Conservation (phyloP, 345 rosid genomes). For the Boechera retrofracta region DNA sequence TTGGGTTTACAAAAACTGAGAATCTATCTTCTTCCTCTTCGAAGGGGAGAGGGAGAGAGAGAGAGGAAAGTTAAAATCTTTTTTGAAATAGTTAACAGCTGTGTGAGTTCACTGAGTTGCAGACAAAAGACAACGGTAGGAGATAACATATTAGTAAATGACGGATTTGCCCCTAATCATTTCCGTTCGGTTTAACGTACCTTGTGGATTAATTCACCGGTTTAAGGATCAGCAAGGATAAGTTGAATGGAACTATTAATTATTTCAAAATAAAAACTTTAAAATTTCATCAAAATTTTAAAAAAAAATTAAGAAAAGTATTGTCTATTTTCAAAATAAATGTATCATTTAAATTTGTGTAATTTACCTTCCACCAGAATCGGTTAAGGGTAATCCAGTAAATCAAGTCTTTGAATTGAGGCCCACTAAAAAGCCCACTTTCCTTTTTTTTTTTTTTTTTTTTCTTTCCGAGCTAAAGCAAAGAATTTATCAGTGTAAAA, state of each 20-base stretch:
- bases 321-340: background rate
- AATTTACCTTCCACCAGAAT: background rate
- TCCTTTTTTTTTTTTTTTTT: background rate
- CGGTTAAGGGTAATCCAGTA: conserved; percentile 6
- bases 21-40: conserved; percentile 16
- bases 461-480: background rate
- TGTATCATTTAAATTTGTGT: background rate
- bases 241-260: no score
- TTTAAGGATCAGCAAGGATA: background rate
- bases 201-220: background rate
- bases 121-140: conserved; percentile 53
- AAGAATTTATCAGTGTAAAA: background rate
- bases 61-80: conserved; percentile 27
- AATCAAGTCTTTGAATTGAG: background rate
- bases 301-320: background rate
- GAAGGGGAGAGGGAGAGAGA: background rate
- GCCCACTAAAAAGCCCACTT: conserved; percentile 36
- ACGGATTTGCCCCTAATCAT: conserved; percentile 46
- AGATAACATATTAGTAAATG: conserved; percentile 25
- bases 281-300: background rate
- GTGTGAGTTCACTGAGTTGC: conserved; percentile 5
- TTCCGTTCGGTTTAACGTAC: background rate
- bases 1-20: conserved; percentile 12
- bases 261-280: no score
- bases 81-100: conserved; percentile 11